A percentile compares a stretch with the other conserved stretches of the same genome.
Conservation (phyloP, 129 eudicot species). For the Oenanthe sinensis region DNA sequence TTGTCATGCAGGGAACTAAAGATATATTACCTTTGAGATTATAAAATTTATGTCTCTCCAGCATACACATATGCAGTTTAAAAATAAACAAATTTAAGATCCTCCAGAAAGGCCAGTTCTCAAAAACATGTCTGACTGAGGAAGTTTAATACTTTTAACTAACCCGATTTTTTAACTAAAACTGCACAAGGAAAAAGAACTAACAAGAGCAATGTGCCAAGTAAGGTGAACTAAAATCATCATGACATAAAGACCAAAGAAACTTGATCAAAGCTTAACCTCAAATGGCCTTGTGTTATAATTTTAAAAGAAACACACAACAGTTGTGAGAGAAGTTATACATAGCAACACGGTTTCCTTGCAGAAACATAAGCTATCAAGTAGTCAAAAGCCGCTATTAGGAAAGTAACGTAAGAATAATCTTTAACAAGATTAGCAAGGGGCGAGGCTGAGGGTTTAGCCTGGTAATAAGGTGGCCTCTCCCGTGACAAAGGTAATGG, state of each 20-base stretch:
- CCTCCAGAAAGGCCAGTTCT: not conserved
- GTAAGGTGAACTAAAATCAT: not conserved
- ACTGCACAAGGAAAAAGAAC: not conserved
- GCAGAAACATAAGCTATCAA: not conserved
- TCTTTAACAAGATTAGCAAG: not conserved
- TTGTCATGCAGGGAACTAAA: not conserved
- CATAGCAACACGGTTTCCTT: not conserved
- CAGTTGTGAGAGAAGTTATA: not conserved
- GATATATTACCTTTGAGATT: not conserved
- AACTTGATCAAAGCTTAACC: not conserved
- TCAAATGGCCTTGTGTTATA: not conserved
- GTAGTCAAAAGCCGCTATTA: not conserved
- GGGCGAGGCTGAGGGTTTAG: not conserved
- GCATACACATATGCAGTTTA: too few relatives aligned
- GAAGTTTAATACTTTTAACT: not conserved
- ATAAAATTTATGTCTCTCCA: not conserved
- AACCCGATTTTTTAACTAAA: not conserved
- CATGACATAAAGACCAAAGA: not conserved
- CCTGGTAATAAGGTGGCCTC: not conserved
- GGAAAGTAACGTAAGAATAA: not conserved
- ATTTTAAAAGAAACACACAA: not conserved
- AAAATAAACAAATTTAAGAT: not conserved
- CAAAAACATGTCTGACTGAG: not conserved
- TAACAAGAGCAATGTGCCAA: not conserved
- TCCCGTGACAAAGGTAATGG: not conserved